phyloP scores from a whole-genome alignment of 73 alveolate genomes.

The Uronychia setigera region DNA sequence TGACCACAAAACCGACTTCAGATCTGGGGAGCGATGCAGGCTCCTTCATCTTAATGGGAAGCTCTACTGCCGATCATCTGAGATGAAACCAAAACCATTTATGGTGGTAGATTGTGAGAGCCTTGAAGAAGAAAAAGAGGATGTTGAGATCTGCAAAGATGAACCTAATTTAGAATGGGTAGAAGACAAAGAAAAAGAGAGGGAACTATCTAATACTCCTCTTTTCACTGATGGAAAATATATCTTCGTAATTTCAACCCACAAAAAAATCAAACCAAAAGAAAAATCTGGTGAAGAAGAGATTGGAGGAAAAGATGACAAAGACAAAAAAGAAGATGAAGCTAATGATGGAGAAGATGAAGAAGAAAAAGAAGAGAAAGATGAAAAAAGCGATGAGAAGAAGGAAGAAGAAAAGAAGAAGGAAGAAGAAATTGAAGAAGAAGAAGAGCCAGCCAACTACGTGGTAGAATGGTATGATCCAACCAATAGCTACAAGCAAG shows the following conservation, averaged over 20 bases:
- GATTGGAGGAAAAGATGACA: no score
- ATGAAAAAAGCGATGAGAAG: slow-evolving; percentile 40
- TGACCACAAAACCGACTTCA: slow-evolving; percentile 31
- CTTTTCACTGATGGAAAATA: slow-evolving; percentile 52
- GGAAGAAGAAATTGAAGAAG: slow-evolving; percentile 16
- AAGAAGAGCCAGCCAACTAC: no score
- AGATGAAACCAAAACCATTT: slow-evolving; percentile 42
- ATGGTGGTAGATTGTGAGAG: slow-evolving; percentile 25
- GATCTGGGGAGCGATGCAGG: slow-evolving; percentile 28
- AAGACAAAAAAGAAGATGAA: no score
- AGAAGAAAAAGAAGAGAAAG: slow-evolving; percentile 19
- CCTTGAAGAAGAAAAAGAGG: slow-evolving; percentile 63
- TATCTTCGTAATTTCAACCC: slow-evolving; percentile 42
- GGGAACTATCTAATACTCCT: slow-evolving; percentile 44
- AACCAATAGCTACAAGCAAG: not conserved
- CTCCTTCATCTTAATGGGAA: slow-evolving; percentile 29
- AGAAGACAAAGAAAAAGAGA: slow-evolving; percentile 49
- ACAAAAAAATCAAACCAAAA: not conserved
- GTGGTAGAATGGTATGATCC: slow-evolving; percentile 39
- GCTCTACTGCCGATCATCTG: slow-evolving; percentile 33
- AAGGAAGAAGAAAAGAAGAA: slow-evolving; percentile 36
- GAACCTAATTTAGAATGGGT: slow-evolving; percentile 22
- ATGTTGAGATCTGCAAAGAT: slow-evolving; percentile 46
- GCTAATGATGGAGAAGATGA: not conserved
- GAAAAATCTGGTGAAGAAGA: no score